Evolutionary conservation across 208 protist genomes (phyloP).

Genomic region (Naegleria lovaniensis): DNA sequence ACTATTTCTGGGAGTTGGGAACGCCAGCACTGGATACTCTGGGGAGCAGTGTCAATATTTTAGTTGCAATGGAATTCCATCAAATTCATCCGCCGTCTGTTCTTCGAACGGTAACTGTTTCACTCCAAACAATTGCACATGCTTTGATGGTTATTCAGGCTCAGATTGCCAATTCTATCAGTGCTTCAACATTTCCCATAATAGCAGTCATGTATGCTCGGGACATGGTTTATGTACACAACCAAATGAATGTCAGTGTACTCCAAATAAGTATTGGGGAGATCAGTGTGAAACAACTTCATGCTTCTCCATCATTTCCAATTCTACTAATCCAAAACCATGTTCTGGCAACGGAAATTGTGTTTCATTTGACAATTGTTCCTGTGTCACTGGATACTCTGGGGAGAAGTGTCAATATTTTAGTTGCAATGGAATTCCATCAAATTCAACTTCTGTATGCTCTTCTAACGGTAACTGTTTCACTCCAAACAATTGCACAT

Average conservation of each 20-base stretch:
- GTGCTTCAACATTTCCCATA: background rate
- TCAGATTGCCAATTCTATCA: background rate
- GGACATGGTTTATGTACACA: background rate
- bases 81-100: too few species aligned
- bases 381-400: background rate
- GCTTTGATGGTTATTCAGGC: background rate
- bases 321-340: background rate
- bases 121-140: background rate
- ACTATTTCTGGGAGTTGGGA: too few species aligned
- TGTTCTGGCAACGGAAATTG: background rate
- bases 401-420: too few species aligned
- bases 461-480: too few species aligned
- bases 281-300: background rate
- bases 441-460: too few species aligned
- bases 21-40: too few species aligned
- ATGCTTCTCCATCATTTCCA: background rate
- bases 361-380: background rate
- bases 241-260: background rate
- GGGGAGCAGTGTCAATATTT: too few species aligned
- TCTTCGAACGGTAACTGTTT: background rate
- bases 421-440: too few species aligned
- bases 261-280: background rate
- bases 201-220: background rate
- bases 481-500: too few species aligned
- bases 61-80: too few species aligned